Conservation (phyloP, 2,329 filamentous ascomycete genomes). For the Basipetospora chlamydospora region DNA sequence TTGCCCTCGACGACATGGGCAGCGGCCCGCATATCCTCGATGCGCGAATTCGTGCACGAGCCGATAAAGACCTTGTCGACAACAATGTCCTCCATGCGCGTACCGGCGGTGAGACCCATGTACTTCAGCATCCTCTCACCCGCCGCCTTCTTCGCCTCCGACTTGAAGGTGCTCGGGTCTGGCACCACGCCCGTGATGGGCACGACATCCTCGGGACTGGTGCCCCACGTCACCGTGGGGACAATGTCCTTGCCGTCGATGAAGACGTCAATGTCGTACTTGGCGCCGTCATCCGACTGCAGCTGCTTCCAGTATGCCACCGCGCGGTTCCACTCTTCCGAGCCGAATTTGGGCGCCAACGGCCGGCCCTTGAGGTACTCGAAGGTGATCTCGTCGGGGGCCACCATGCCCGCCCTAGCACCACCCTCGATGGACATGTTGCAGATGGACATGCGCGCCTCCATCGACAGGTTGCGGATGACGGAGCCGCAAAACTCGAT, state of each 20-base stretch:
- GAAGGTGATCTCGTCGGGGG: slow-evolving; percentile 85
- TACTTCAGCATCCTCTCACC: slow-evolving; percentile 80
- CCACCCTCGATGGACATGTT: slow-evolving; percentile 99
- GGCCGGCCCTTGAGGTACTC: slow-evolving; percentile 89
- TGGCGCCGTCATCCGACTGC: slow-evolving; percentile 73
- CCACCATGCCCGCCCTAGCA: slow-evolving; percentile 91
- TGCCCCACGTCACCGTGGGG: slow-evolving; percentile 93
- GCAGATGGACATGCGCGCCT: slow-evolving; percentile 97
- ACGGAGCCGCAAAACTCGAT: slow-evolving; percentile 97
- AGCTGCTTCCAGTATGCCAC: slow-evolving; percentile 77
- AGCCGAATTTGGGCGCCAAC: slow-evolving; percentile 71
- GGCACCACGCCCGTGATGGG: slow-evolving; percentile 86
- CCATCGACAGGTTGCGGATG: slow-evolving; percentile 80
- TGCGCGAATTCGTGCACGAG: slow-evolving; percentile 92
- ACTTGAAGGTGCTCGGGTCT: slow-evolving; percentile 72
- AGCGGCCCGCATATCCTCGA: slow-evolving; percentile 85
- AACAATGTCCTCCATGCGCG: slow-evolving; percentile 77
- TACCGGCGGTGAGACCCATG: slow-evolving; percentile 83
- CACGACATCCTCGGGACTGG: slow-evolving; percentile 90
- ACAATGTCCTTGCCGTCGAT: slow-evolving; percentile 87
- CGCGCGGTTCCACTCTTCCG: slow-evolving; percentile 80
- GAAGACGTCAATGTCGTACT: slow-evolving; percentile 78
- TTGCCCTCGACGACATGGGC: slow-evolving; percentile 75
- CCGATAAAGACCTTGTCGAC: slow-evolving; percentile 97
- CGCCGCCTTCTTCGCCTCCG: slow-evolving; percentile 64